Evolutionary conservation across 2,329 filamentous ascomycete genomes (phyloP), one percentile per base, ranked within the genome.

Genomic region (Xylaria sp.): DNA sequence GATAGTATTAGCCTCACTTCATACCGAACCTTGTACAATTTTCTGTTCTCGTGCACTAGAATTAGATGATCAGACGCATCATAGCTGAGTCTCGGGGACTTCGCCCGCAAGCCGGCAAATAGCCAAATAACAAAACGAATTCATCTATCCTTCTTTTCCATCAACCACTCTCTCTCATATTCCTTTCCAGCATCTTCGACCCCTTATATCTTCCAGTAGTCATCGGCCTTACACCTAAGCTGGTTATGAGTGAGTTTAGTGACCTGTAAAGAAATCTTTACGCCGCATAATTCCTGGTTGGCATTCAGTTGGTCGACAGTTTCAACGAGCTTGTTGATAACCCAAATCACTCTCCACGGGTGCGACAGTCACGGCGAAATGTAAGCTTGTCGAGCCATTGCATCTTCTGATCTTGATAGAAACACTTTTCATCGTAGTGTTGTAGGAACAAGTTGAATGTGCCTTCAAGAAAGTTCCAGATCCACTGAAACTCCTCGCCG

Each of bases 401-500:
- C n/a, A 51, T 47, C 7, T 51, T 43, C 4, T 61, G 60, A 17
- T 50, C 51, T 1, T 67, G 51, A 14, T 25, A 57, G 14, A 60
- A 62, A 9, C 69, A 64, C 14, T 63, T 63, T 19, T 63, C 61
- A 8, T 68, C 64, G 12, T 73, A 70, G 6, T 61, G 43, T 8
- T 64, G 60, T 15, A 71, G 50, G 8, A 55, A 7, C 49, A 70
- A 62, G 35, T 51, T n/a, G 35, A 66, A 66, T 21, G 46, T 57
- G 23, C 15, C 12, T 42, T 69, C 60, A 3, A 76, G 67, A 37
- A 67, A 74, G 1, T 74, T 67, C 42, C 76, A 76, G 43, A 73
- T 63, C 66, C 67, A 69, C 33, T 68, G 40, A 56, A 64, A 73
- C 15, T 72, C 71, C 0, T 68, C 63, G 4, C 60, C 46, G 1